Percentiles rank a stretch among this genome's conserved stretches.
These are phyloP conservation scores for Apophysomyces ossiformis DNA, from an alignment of 371 early-diverging fungal genomes.

Conservation along the genomic window DNA sequence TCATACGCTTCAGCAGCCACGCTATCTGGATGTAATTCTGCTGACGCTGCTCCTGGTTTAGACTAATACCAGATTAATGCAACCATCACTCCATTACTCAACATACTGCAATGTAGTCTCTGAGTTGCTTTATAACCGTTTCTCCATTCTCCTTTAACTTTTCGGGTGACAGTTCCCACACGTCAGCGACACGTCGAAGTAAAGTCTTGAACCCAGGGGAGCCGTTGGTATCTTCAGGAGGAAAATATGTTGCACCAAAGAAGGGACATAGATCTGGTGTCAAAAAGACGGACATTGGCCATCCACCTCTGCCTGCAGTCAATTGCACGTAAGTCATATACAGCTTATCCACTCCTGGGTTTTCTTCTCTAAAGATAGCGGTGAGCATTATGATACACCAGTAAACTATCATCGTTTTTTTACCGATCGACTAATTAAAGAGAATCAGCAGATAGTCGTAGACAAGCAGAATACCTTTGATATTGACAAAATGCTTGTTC, in stretches of 20 bases:
- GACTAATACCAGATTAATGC: slow-evolving; percentile 7
- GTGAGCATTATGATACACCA: background rate
- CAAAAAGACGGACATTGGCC: slow-evolving; percentile 65
- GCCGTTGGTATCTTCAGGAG: slow-evolving; percentile 58
- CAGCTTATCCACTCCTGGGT: slow-evolving; percentile 69
- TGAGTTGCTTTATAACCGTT: slow-evolving; percentile 48
- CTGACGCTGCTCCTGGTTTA: slow-evolving; percentile 19
- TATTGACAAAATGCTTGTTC: slow-evolving; percentile 66
- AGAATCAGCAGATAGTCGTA: too few species aligned
- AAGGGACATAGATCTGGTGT: slow-evolving; percentile 69
- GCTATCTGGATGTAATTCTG: slow-evolving; percentile 20
- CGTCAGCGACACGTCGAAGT: slow-evolving; percentile 42
- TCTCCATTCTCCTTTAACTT: slow-evolving; percentile 44
- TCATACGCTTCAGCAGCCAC: slow-evolving; percentile 36
- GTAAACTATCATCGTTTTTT: background rate
- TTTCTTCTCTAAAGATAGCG: slow-evolving; percentile 51
- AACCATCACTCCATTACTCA: background rate
- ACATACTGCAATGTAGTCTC: slow-evolving; percentile 31
- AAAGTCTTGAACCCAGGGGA: slow-evolving; percentile 58
- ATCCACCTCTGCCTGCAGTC: slow-evolving; percentile 64
- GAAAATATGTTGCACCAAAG: slow-evolving; percentile 74
- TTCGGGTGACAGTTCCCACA: slow-evolving; percentile 51
- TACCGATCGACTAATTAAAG: slow-evolving; percentile 30
- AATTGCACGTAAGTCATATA: slow-evolving; percentile 65
- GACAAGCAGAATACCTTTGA: slow-evolving; percentile 46